Evolutionary conservation across 176 grass and related monocot genomes (phyloP).

Genomic region (Eragrostis curvula): DNA sequence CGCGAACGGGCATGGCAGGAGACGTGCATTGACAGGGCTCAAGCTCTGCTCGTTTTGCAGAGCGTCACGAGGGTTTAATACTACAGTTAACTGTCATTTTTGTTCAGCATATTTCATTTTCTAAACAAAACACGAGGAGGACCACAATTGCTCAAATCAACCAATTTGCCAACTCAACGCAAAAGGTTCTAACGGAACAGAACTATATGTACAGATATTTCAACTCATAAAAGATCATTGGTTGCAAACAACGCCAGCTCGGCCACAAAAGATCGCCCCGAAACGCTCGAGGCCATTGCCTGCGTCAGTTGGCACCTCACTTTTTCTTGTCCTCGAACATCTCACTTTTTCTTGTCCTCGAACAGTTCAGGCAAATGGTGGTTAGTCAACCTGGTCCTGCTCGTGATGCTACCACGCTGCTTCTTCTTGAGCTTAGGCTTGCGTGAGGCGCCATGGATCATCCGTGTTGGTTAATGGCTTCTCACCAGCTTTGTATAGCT

Average conservation of each 20-base stretch:
- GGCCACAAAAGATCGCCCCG: no score
- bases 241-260: background rate
- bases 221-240: background rate
- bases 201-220: background rate
- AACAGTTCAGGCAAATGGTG: constrained; percentile 80
- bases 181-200: background rate
- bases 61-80: no score
- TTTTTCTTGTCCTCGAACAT: background rate
- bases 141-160: no score
- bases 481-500: constrained; percentile 70
- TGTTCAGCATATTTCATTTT: no score
- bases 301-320: no score
- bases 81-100: no score
- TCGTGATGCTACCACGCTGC: constrained; percentile 53
- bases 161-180: no score
- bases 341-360: constrained; percentile 5
- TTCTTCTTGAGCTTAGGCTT: constrained; percentile 58
- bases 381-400: constrained; percentile 68
- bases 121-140: no score
- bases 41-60: no score
- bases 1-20: no score
- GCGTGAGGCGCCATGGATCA: constrained; percentile 32
- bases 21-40: no score
- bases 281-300: no score
- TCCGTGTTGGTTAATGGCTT: constrained; percentile 70